A percentile compares a stretch with the other conserved stretches of the same genome.
Evolutionary conservation across 352 stramenopile species (phyloP).

Genomic region (Aphanomyces invadans): DNA sequence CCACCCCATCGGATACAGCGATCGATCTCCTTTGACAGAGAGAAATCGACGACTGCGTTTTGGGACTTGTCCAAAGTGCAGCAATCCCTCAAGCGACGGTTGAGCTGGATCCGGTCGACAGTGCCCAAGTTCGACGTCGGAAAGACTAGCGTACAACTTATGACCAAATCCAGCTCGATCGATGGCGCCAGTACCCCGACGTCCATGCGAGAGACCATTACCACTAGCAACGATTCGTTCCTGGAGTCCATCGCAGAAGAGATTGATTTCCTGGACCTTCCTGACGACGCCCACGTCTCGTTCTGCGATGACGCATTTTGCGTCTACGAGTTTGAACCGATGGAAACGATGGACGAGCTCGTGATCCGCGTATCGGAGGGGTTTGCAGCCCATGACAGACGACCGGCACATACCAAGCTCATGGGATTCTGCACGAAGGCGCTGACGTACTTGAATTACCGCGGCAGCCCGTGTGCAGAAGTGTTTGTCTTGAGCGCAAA

Average conservation of each 20-base stretch:
- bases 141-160: background rate
- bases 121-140: background rate
- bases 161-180: background rate
- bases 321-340: background rate
- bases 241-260: slow-evolving; percentile 5
- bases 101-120: slow-evolving; percentile 13
- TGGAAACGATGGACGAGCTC: slow-evolving; percentile 12
- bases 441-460: slow-evolving; percentile 22
- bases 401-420: slow-evolving; percentile 16
- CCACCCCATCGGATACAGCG: background rate
- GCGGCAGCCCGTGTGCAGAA: slow-evolving; percentile 19
- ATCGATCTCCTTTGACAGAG: slow-evolving; percentile 12
- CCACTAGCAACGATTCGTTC: background rate
- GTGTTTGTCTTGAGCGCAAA: slow-evolving; percentile 10
- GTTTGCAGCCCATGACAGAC: background rate
- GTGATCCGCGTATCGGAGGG: slow-evolving; percentile 14
- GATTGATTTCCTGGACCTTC: background rate
- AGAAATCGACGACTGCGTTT: background rate
- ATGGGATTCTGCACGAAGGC: slow-evolving; percentile 17
- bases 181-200: background rate
- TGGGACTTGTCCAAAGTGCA: background rate
- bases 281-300: background rate
- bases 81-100: background rate
- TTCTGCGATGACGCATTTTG: background rate
- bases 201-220: background rate